Base-by-base conservation (phyloP, 1,284 basidiomycete species). In the Tylopilus sp. region DNA sequence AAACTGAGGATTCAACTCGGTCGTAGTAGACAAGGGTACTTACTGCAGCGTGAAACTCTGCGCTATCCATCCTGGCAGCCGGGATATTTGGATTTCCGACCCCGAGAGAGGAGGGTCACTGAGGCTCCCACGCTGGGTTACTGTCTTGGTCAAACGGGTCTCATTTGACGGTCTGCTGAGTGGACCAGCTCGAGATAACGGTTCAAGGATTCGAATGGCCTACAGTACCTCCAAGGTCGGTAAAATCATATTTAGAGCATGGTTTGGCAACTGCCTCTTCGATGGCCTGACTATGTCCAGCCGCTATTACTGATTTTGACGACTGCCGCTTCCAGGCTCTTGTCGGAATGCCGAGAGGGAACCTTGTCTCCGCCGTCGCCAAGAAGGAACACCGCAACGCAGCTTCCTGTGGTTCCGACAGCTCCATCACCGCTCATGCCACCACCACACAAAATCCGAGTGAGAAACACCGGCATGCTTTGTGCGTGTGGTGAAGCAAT, bases 21-120 rank as follows among this genome's bases (percentile, higher is more conserved):
- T 12, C 21, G 39, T 12, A 21, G 10, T 7, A n/a, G 48, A 42
- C 13, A 9, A 21, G n/a, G 42, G 56, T 39, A 79, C 84, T 60
- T 75, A 89, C 89, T 54, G 86, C 84, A 54, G 86, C 87, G 68
- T 90, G 89, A 74, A 90, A 90, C 77, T 89, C 88, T 59, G 89
- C 89, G 55, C 82, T 84, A 69, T 89, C 89, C 87, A 89, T 84
- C 35, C n/a, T n/a, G n/a, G n/a, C n/a, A n/a, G n/a, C n/a, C n/a
- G n/a, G n/a, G n/a, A n/a, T n/a, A n/a, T n/a, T n/a, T n/a, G n/a
- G n/a, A n/a, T n/a, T n/a, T n/a, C n/a, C n/a, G n/a, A n/a, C n/a
- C n/a, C n/a, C n/a, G n/a, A 35, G 42, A 14, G 25, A 50, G 23
- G 48, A 35, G 27, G 31, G 45, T 25, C 45, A 48, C 45, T 27